Percentiles rank a stretch among this genome's conserved stretches.
These are phyloP conservation scores for Paramecium biaurelia DNA, from an alignment of 73 alveolate genomes.

Conservation along the genomic window DNA sequence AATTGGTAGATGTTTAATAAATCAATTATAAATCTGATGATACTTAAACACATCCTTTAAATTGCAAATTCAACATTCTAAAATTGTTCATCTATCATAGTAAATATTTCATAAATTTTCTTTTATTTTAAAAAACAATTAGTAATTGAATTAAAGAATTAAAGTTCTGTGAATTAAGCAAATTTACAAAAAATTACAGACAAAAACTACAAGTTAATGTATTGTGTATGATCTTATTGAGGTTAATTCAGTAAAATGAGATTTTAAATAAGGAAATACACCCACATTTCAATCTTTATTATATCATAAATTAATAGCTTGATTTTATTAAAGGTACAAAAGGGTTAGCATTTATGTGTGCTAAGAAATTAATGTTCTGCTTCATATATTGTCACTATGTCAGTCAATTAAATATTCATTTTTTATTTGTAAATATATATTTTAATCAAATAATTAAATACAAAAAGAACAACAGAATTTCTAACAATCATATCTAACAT, in stretches of 20 bases:
- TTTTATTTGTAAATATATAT: neutral
- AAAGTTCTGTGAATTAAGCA: slow-evolving; percentile 96
- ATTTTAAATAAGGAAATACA: slow-evolving; percentile 69
- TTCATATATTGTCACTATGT: slow-evolving; percentile 84
- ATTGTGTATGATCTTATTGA: slow-evolving; percentile 71
- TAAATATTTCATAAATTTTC: too few relatives aligned
- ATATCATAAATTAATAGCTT: slow-evolving; percentile 83
- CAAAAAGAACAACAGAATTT: neutral
- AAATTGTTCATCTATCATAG: slow-evolving; percentile 86
- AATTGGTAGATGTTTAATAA: slow-evolving; percentile 90
- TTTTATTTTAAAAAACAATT: too few relatives aligned
- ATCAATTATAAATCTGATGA: slow-evolving; percentile 97
- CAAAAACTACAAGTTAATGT: slow-evolving; percentile 94
- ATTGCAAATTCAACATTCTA: slow-evolving; percentile 79
- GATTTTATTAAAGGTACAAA: slow-evolving; percentile 90
- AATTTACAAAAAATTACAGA: slow-evolving; percentile 93
- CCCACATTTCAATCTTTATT: slow-evolving; percentile 88
- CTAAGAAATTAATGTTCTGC: slow-evolving; percentile 87
- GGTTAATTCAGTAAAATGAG: slow-evolving; percentile 63
- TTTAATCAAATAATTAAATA: neutral
- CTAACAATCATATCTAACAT: neutral
- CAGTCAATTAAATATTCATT: slow-evolving; percentile 47
- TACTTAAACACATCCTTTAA: slow-evolving; percentile 80
- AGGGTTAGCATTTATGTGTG: slow-evolving; percentile 86
- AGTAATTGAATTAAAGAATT: too few relatives aligned